phyloP scores from a whole-genome alignment of 164 flowering plant species.

The Umbellularia californica region DNA sequence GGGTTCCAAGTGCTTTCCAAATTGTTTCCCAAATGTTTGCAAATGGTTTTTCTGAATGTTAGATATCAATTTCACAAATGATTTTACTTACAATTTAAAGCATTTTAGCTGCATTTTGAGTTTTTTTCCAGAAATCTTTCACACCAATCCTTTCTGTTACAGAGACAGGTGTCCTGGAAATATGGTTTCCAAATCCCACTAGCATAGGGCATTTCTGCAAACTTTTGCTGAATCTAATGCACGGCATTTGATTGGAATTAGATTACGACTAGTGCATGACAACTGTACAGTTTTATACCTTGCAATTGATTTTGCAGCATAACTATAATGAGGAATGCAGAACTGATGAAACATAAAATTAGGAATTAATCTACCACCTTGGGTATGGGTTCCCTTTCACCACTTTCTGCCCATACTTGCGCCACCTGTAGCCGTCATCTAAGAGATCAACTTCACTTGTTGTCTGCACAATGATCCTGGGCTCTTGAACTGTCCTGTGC shows the following conservation, averaged over 20 bases:
- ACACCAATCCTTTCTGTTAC: neutral
- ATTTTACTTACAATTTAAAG: neutral
- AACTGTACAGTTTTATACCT: neutral
- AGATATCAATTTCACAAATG: neutral
- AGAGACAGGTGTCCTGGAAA: neutral
- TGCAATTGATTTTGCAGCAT: neutral
- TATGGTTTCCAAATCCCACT: neutral
- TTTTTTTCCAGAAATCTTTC: too few relatives aligned
- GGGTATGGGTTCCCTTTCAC: conserved; percentile 97
- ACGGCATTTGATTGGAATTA: neutral
- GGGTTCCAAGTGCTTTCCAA: neutral
- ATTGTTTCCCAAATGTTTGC: neutral
- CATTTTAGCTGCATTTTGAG: neutral
- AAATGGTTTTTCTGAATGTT: neutral
- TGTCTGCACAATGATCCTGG: conserved; percentile 88
- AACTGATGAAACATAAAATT: neutral
- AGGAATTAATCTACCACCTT: conserved; percentile 42
- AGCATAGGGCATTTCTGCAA: neutral
- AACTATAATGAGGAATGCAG: neutral
- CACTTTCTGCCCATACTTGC: conserved; percentile 97
- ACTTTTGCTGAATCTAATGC: neutral
- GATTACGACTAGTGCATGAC: neutral
- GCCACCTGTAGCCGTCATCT: conserved; percentile 98
- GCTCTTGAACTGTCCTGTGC: conserved; percentile 67
- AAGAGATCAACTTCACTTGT: conserved; percentile 96